Evolutionary conservation across 108 stramenopile species (phyloP).

Genomic region (Cylindrotheca closterium): DNA sequence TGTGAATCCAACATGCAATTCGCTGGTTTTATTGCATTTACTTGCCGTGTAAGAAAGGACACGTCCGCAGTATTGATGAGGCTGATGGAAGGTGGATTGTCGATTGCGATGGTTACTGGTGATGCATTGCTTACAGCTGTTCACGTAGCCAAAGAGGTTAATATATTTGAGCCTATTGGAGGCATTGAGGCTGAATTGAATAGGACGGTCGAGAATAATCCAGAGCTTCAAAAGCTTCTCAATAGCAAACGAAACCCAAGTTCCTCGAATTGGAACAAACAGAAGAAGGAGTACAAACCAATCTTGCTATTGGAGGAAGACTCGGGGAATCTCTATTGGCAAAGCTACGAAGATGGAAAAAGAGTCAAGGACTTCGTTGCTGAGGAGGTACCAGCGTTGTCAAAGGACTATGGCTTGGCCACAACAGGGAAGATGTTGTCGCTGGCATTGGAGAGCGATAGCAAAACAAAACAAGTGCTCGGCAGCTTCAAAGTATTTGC

Average conservation of each 20-base stretch:
- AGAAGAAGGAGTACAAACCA: constrained; percentile 43
- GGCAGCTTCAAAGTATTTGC: constrained; percentile 92
- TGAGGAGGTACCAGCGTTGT: constrained; percentile 58
- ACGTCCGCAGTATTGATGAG: constrained; percentile 70
- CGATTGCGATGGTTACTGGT: constrained; percentile 94
- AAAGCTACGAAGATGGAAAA: constrained; percentile 80
- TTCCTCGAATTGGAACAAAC: constrained; percentile 10
- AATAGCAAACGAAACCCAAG: constrained; percentile 31
- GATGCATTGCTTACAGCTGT: constrained; percentile 94
- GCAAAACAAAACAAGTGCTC: constrained; percentile 58
- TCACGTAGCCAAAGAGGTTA: constrained; percentile 94
- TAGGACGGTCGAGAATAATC: constrained; percentile 23
- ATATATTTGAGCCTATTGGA: constrained; percentile 56
- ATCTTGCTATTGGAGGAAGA: constrained; percentile 79
- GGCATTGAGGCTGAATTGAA: neutral
- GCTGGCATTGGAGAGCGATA: constrained; percentile 76
- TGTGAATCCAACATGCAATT: constrained; percentile 80
- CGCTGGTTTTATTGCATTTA: constrained; percentile 96
- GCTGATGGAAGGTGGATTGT: constrained; percentile 90
- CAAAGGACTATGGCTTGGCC: constrained; percentile 77
- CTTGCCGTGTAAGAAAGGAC: constrained; percentile 92
- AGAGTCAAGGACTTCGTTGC: constrained; percentile 56
- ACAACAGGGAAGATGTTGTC: constrained; percentile 80
- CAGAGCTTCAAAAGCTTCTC: constrained; percentile 54
- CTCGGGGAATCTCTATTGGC: constrained; percentile 67